Percentiles rank a stretch among this genome's conserved stretches.
Conservation (phyloP, 768 basidiomycete species). For the Boletus patriciae region DNA sequence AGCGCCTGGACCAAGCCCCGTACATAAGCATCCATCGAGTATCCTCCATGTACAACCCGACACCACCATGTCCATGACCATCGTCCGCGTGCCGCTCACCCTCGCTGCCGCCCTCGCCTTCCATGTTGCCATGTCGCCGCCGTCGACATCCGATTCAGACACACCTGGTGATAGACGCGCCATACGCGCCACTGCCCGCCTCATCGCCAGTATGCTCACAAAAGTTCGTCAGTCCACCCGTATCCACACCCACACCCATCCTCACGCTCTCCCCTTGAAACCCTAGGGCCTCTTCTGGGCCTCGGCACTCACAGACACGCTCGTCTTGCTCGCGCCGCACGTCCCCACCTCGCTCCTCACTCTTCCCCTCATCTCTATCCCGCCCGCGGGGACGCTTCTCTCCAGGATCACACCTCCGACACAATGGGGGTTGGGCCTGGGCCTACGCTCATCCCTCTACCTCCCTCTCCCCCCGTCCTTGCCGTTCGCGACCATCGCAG, state of each 20-base stretch:
- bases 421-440: not conserved
- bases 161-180: slow-evolving; percentile 27
- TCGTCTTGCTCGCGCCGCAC: slow-evolving; percentile 11
- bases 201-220: slow-evolving; percentile 7
- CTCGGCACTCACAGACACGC: slow-evolving; percentile 7
- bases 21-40: not conserved
- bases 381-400: not conserved
- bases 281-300: slow-evolving; percentile 20
- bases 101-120: slow-evolving; percentile 44
- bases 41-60: not conserved
- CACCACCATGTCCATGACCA: slow-evolving; percentile 11
- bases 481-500: slow-evolving; percentile 28
- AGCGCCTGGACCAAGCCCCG: not conserved
- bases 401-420: not conserved
- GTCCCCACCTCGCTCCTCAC: not conserved
- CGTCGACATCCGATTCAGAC: not conserved
- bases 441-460: not conserved
- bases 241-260: too few relatives aligned
- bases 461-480: not conserved
- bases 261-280: not conserved
- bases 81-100: slow-evolving; percentile 45
- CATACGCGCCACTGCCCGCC: slow-evolving; percentile 7
- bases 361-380: not conserved
- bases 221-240: slow-evolving; percentile 12
- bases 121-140: slow-evolving; percentile 48